Evolutionary conservation across 306 rosid species (phyloP).

Genomic region (Coriaria nepalensis): DNA sequence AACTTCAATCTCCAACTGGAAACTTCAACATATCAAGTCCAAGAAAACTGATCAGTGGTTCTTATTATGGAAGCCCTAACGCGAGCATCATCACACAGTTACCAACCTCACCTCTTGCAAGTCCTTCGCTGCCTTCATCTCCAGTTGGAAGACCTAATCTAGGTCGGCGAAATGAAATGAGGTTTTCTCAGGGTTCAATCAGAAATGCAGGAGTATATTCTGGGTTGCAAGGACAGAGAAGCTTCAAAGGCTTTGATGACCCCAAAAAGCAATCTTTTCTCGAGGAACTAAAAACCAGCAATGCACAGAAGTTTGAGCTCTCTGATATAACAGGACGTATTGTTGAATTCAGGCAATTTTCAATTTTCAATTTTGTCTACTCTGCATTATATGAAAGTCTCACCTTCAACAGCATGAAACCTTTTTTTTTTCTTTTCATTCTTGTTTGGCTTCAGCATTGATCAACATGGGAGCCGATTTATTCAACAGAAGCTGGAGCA

Average conservation of each 20-base stretch:
- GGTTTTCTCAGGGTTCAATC: constrained; percentile 22
- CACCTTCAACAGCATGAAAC: no score
- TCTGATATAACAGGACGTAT: constrained; percentile 43
- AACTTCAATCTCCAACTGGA: constrained; percentile 22
- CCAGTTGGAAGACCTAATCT: constrained; percentile 23
- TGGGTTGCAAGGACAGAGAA: constrained; percentile 37
- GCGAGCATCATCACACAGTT: constrained; percentile 23
- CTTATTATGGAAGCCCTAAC: constrained; percentile 25
- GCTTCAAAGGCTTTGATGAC: constrained; percentile 25
- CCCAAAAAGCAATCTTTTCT: constrained; percentile 29
- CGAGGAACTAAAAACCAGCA: constrained; percentile 43
- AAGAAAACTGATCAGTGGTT: constrained; percentile 18
- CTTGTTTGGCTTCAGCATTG: constrained; percentile 29
- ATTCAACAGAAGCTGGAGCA: constrained; percentile 58
- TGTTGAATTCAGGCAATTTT: constrained; percentile 45
- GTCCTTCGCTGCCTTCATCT: constrained; percentile 39
- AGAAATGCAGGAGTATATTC: constrained; percentile 27
- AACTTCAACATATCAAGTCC: constrained; percentile 20
- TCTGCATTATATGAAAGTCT: not conserved
- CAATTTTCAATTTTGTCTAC: constrained; percentile 5
- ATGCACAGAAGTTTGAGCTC: constrained; percentile 30
- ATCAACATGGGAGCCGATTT: constrained; percentile 76
- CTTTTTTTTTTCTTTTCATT: not conserved
- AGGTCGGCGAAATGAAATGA: constrained; percentile 24
- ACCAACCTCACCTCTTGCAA: constrained; percentile 34